Percentiles rank a stretch among this genome's conserved stretches.
Conservation (phyloP, 345 rosid species). For the Limnanthes douglasii region DNA sequence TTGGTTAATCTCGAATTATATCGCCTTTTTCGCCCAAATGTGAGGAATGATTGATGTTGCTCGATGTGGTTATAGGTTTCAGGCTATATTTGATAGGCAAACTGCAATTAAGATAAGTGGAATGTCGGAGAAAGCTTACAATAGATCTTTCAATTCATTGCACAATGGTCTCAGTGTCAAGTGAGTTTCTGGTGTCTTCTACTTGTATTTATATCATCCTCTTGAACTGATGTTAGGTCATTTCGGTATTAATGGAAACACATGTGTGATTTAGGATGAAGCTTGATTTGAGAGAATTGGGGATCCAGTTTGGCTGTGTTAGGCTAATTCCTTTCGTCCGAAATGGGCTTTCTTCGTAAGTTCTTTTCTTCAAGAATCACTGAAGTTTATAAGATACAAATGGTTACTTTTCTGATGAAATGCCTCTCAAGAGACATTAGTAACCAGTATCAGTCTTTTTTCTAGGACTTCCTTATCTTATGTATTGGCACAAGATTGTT, state of each 20-base stretch:
- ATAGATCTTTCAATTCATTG: slow-evolving; percentile 58
- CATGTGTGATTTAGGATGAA: slow-evolving; percentile 27
- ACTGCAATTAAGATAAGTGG: slow-evolving; percentile 68
- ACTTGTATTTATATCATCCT: not conserved
- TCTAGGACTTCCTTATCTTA: no score
- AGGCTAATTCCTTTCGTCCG: slow-evolving; percentile 72
- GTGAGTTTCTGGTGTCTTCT: slow-evolving; percentile 25
- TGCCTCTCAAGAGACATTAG: slow-evolving; percentile 19
- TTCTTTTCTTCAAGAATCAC: not conserved
- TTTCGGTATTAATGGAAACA: no score
- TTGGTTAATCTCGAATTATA: no score
- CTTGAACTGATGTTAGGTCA: not conserved
- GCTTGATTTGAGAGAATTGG: slow-evolving; percentile 61
- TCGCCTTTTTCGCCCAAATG: no score
- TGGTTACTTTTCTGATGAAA: slow-evolving; percentile 32
- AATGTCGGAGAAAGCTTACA: slow-evolving; percentile 81
- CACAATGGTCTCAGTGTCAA: slow-evolving; percentile 73
- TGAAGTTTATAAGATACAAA: no score
- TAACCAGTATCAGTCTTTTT: no score
- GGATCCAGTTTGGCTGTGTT: slow-evolving; percentile 79
- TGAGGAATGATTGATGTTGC: not conserved
- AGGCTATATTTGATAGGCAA: slow-evolving; percentile 58
- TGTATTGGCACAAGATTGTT: no score
- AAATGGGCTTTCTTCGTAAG: slow-evolving; percentile 62
- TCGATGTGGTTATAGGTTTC: slow-evolving; percentile 29